These are phyloP conservation scores for Fraxinus paxiana DNA, from an alignment of 305 asterid genomes.

Conservation along the genomic window DNA sequence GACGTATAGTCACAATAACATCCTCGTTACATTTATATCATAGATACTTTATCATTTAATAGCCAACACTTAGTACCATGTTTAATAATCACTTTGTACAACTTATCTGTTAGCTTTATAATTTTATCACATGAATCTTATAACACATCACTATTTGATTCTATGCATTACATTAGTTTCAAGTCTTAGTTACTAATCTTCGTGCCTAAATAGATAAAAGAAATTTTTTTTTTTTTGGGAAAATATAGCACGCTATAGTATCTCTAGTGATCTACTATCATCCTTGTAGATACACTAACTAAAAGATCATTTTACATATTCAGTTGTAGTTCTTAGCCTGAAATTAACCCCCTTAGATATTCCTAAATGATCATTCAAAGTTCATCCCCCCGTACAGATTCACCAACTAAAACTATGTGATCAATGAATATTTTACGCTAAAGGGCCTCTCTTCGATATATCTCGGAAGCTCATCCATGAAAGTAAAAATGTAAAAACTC, in stretches of 20 bases:
- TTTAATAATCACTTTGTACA: background rate
- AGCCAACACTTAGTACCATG: background rate
- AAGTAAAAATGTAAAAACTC: background rate
- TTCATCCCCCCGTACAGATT: background rate
- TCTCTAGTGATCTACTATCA: background rate
- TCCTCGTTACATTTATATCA: background rate
- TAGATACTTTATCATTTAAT: background rate
- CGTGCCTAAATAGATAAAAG: background rate
- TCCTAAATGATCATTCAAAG: background rate
- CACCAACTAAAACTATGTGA: background rate
- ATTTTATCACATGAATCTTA: background rate
- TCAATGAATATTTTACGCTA: background rate
- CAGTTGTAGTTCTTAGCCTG: background rate
- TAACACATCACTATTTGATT: background rate
- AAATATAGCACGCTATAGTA: background rate
- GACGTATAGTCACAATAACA: background rate
- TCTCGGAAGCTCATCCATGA: background rate
- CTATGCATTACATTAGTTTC: background rate
- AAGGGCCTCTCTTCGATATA: background rate
- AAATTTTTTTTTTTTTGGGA: background rate
- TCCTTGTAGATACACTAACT: background rate
- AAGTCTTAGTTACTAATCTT: background rate
- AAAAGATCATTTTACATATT: background rate
- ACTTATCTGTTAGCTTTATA: background rate
- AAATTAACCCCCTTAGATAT: background rate